Conservation (phyloP, 805 yeast genomes). For the Barnettozyma pratensis region DNA sequence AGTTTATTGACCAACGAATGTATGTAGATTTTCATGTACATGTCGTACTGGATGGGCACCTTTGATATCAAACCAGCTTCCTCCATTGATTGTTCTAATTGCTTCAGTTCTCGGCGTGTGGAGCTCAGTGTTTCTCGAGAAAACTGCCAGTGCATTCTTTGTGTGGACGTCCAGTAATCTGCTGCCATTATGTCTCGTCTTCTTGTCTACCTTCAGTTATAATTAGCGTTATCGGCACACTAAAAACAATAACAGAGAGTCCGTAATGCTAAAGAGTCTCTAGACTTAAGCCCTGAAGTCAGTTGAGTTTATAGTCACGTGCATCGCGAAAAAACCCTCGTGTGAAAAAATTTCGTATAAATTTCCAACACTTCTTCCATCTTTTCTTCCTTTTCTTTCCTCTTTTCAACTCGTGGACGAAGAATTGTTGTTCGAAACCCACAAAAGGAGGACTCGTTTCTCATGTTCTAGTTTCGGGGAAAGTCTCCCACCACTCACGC, state of each 20-base stretch:
- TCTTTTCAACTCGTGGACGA: constrained; percentile 50
- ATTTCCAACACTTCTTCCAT: background rate
- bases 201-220: background rate
- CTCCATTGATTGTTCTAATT: constrained; percentile 34
- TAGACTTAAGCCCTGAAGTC: background rate
- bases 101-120: constrained; percentile 37
- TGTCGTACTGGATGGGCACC: constrained; percentile 35
- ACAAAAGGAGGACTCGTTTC: constrained; percentile 38
- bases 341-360: background rate
- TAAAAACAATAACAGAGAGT: background rate
- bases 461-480: constrained; percentile 61
- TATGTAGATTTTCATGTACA: constrained; percentile 70
- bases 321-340: background rate
- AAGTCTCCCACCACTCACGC: constrained; percentile 79
- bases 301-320: background rate
- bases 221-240: background rate
- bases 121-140: constrained; percentile 52
- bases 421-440: constrained; percentile 77
- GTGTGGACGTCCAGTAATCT: constrained; percentile 84
- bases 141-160: constrained; percentile 76
- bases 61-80: constrained; percentile 35
- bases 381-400: constrained; percentile 11
- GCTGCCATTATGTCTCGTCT: constrained; percentile 51
- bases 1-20: constrained; percentile 70
- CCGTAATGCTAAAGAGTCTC: no score